phyloP scores from a whole-genome alignment of 352 stramenopile genomes.

The Pythium sukuiense region DNA sequence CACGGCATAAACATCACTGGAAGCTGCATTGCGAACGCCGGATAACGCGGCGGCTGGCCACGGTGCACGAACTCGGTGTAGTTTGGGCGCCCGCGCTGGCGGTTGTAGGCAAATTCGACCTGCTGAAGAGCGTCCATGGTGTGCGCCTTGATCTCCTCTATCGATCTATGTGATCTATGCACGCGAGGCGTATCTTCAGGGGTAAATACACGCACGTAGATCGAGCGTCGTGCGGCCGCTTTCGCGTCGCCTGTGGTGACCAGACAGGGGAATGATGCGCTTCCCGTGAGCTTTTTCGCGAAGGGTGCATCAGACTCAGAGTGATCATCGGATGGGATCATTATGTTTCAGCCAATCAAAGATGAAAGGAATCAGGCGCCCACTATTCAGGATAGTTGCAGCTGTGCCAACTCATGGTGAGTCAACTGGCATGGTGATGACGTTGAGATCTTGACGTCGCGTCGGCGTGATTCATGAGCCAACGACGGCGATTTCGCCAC shows the following conservation, averaged over 20 bases:
- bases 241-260: background rate
- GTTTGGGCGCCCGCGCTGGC: conserved; percentile 54
- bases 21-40: conserved; percentile 65
- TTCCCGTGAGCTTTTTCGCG: conserved; percentile 13
- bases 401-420: conserved; percentile 17
- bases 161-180: background rate
- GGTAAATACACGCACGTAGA: background rate
- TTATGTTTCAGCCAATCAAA: conserved; percentile 8
- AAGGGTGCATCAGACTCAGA: conserved; percentile 25
- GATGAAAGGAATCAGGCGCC: conserved; percentile 12
- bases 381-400: conserved; percentile 19
- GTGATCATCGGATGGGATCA: background rate
- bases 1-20: conserved; percentile 68
- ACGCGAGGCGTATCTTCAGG: background rate
- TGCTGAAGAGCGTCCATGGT: conserved; percentile 46
- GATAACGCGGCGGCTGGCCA: conserved; percentile 71
- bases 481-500: background rate
- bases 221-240: background rate
- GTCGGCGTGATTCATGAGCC: background rate
- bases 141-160: conserved; percentile 3
- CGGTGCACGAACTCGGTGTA: conserved; percentile 60
- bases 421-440: conserved; percentile 5
- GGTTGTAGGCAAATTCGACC: conserved; percentile 74
- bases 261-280: conserved; percentile 25
- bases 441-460: background rate